Evolutionary conservation across 805 yeast genomes (phyloP).

Genomic region (Saccharomycopsis javanensis): DNA sequence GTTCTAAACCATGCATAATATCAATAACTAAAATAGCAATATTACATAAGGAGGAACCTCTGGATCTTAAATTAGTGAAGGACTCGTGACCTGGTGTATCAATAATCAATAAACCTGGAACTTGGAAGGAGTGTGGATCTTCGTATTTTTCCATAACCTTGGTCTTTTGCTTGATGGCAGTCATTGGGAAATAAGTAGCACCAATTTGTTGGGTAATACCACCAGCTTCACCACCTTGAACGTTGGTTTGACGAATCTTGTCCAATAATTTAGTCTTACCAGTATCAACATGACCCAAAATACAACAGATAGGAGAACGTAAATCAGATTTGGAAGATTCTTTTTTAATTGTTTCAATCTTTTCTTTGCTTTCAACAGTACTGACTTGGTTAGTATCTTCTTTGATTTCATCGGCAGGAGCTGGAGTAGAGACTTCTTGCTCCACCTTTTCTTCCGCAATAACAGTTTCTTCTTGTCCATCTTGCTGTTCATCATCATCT

Average conservation of each 20-base stretch:
- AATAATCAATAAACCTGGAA: constrained; percentile 92
- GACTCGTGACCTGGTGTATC: constrained; percentile 99
- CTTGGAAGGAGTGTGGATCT: constrained; percentile 69
- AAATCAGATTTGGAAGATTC: constrained; percentile 38
- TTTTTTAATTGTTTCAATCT: constrained; percentile 18
- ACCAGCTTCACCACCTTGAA: constrained; percentile 99
- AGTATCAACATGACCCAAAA: constrained; percentile 98
- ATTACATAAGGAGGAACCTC: constrained; percentile 99
- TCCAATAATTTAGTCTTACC: constrained; percentile 97
- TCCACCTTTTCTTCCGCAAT: constrained; percentile 22
- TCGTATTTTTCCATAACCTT: constrained; percentile 82
- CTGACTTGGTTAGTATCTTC: constrained; percentile 23
- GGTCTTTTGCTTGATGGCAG: constrained; percentile 84
- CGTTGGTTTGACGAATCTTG: constrained; percentile 96
- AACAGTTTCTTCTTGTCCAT: constrained; percentile 9
- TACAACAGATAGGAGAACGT: constrained; percentile 99
- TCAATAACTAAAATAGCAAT: constrained; percentile 97
- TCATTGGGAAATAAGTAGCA: constrained; percentile 98
- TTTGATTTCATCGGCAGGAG: constrained; percentile 27
- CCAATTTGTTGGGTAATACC: constrained; percentile 99
- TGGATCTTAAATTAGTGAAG: constrained; percentile 90
- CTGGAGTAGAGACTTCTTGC: constrained; percentile 25
- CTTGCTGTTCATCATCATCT: constrained; percentile 35
- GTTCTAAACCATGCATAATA: constrained; percentile 98
- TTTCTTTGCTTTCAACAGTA: constrained; percentile 21